Evolutionary conservation across 176 grass and related monocot genomes (phyloP).

Genomic region (Raddia guianensis): DNA sequence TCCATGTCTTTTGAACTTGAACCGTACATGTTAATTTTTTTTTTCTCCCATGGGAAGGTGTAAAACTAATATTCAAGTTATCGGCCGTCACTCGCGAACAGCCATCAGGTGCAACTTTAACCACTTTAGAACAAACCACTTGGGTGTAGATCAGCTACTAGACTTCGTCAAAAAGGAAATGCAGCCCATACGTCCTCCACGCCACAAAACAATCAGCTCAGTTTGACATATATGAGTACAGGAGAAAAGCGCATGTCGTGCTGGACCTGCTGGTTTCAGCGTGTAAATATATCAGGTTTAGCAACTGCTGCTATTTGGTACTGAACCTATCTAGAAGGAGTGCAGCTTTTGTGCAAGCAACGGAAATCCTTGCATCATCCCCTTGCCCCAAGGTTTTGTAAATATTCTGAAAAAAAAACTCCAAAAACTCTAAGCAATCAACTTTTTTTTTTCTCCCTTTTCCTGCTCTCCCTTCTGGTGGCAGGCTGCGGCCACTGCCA

Average conservation of each 20-base stretch:
- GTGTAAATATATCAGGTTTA: slow-evolving; percentile 5
- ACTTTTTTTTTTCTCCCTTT: too few relatives aligned
- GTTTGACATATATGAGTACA: slow-evolving; percentile 34
- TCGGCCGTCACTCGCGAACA: slow-evolving; percentile 13
- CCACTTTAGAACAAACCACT: slow-evolving; percentile 43
- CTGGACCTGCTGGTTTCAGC: background rate
- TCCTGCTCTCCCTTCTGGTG: too few relatives aligned
- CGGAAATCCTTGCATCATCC: too few relatives aligned
- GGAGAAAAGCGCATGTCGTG: background rate
- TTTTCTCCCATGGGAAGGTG: background rate
- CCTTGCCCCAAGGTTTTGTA: too few relatives aligned
- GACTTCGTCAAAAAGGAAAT: slow-evolving; percentile 42
- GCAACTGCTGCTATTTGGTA: background rate
- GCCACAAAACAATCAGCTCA: slow-evolving; percentile 28
- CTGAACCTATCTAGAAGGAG: background rate
- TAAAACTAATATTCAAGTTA: slow-evolving; percentile 26
- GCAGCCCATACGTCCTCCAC: background rate
- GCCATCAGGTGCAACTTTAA: slow-evolving; percentile 46
- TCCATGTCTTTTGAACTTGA: background rate
- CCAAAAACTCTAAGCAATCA: too few relatives aligned
- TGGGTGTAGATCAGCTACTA: background rate
- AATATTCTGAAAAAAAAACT: too few relatives aligned
- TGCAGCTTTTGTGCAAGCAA: too few relatives aligned
- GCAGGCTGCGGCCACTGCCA: too few relatives aligned
- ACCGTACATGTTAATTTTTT: too few relatives aligned